Conservation (phyloP, 495 filamentous ascomycete genomes). For the Cercophora sp. region DNA sequence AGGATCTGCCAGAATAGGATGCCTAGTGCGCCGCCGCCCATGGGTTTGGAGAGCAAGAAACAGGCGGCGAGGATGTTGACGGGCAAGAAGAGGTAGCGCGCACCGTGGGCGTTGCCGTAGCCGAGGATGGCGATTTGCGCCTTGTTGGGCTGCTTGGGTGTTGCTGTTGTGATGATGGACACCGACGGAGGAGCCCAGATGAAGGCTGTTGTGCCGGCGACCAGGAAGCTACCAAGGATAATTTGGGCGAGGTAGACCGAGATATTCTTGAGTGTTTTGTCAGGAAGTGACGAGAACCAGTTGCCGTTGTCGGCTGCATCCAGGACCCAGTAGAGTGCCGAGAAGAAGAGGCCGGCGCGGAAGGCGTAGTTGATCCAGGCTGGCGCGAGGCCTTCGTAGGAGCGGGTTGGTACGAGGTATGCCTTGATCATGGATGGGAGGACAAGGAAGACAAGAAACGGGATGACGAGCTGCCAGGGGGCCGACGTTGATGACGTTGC, state of each 20-base stretch:
- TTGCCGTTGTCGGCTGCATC: conserved; percentile 86
- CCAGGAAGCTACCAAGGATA: conserved; percentile 68
- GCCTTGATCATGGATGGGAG: conserved; percentile 75
- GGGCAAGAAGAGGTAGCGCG: conserved; percentile 82
- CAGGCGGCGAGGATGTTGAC: conserved; percentile 70
- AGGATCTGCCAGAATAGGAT: conserved; percentile 81
- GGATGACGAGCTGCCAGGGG: conserved; percentile 81
- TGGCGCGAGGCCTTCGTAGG: conserved; percentile 78
- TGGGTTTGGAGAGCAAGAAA: conserved; percentile 84
- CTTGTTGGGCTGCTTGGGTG: conserved; percentile 34
- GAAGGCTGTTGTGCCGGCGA: conserved; percentile 63
- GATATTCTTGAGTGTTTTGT: conserved; percentile 61
- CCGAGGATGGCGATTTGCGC: conserved; percentile 75
- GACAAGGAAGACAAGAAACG: conserved; percentile 65
- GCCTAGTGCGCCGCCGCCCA: conserved; percentile 81
- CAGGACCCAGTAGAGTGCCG: conserved; percentile 81
- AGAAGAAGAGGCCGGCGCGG: conserved; percentile 68
- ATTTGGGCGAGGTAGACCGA: conserved; percentile 72
- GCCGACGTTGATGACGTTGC: conserved; percentile 88
- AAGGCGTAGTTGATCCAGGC: conserved; percentile 80
- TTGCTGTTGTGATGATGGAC: conserved; percentile 46
- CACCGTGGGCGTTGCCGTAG: conserved; percentile 87
- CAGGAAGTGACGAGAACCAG: conserved; percentile 66
- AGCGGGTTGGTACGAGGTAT: conserved; percentile 71
- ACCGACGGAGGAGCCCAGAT: conserved; percentile 73